Evolutionary conservation across 306 rosid genomes (phyloP), one percentile per base, ranked within the genome.

Genomic region (Aeschynomene evenia): DNA sequence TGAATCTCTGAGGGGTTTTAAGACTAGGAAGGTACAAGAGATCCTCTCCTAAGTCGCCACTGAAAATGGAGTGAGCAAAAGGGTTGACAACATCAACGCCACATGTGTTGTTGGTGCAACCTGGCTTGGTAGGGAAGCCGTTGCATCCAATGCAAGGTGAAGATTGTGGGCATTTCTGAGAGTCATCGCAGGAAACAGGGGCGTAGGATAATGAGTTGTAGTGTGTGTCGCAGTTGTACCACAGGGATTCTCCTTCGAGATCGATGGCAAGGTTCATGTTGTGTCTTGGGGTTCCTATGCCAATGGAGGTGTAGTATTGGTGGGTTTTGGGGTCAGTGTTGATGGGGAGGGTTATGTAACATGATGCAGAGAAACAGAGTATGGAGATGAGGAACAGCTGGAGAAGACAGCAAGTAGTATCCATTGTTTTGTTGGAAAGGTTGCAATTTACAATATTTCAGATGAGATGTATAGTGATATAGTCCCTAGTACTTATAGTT

Each of bases 201-300:
- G 3, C 26, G 57, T 50, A 66, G 2, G 77, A 13, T 0, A 71
- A 43, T 5, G 80, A 80, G 11, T 49, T 43, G 74, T 54, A 60
- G 8, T 11, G 24, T 1, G 1, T 28, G 2, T 20, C 37, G 11
- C 77, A 75, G 13, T 66, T 54, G 24, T 53, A 75, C 58, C 77
- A 70, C 0, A 75, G 57, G 48, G 16, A 48, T 0, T 11, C 7
- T 1, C 59, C 80, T 2, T 28, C 40, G 14, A 80, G 73, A 16
- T 70, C 77, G 14, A 74, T 48, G 11, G 8, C 65, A 0, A 61
- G 13, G 2, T 63, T 24, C 12, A 55, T 21, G 19, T 42, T 2
- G 20, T 28, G 12, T 12, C 12, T 19, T 3, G 80, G 80, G 2
- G 73, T 69, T 68, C 80, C 84, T 5, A 69, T 45, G 22, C 60